Conservation (phyloP, 2,329 filamentous ascomycete species). For the Coleophoma crateriformis region DNA sequence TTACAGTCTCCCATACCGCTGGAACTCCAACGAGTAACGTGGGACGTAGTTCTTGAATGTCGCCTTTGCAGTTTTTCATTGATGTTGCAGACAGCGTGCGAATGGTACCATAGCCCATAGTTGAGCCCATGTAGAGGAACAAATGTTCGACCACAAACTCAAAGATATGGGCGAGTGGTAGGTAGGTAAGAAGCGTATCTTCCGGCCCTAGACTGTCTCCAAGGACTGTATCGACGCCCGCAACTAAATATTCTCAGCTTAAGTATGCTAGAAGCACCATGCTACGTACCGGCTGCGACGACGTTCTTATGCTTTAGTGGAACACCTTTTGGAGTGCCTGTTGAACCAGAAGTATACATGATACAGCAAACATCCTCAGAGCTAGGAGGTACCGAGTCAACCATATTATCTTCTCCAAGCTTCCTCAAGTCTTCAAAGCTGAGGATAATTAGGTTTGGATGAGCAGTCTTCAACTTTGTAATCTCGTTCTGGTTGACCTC, state of each 20-base stretch:
- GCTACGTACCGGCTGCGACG: conserved; percentile 64
- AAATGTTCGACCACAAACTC: conserved; percentile 94
- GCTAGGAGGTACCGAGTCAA: conserved; percentile 65
- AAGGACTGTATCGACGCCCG: conserved; percentile 73
- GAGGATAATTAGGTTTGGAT: conserved; percentile 45
- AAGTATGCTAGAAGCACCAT: background rate
- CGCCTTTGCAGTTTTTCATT: conserved; percentile 83
- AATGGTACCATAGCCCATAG: conserved; percentile 87
- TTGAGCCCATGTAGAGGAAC: conserved; percentile 81
- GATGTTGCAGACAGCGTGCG: conserved; percentile 81
- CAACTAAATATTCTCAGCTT: conserved; percentile 42
- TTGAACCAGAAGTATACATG: conserved; percentile 85
- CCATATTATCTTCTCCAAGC: conserved; percentile 51
- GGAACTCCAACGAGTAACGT: conserved; percentile 91
- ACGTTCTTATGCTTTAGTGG: conserved; percentile 78
- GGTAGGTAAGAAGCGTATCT: conserved; percentile 80
- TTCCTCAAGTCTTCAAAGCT: conserved; percentile 46
- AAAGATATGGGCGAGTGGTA: conserved; percentile 91
- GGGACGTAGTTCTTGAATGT: conserved; percentile 86
- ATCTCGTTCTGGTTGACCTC: conserved; percentile 41
- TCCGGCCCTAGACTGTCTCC: conserved; percentile 69
- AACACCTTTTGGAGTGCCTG: conserved; percentile 84
- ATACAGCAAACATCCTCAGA: conserved; percentile 76
- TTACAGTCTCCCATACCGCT: conserved; percentile 93
- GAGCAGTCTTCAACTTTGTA: conserved; percentile 45